Evolutionary conservation across 2,329 filamentous ascomycete species (phyloP).

Genomic region (Endothia cerciana): DNA sequence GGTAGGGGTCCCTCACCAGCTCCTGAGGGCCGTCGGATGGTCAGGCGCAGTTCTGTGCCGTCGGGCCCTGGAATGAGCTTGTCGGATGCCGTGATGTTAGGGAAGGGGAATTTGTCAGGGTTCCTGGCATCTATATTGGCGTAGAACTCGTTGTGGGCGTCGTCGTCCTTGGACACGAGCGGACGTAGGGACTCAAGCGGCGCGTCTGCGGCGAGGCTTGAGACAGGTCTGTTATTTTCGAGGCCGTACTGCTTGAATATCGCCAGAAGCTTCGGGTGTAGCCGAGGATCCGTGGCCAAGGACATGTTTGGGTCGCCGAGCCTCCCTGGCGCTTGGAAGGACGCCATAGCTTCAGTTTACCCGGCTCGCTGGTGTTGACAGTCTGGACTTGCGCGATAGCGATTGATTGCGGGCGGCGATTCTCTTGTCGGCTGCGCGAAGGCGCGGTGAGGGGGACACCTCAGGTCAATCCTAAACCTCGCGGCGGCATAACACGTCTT

Average conservation of each 20-base stretch:
- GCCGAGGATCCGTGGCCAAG: constrained; percentile 8
- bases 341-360: not conserved
- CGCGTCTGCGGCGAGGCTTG: not conserved
- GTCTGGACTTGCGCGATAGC: too few species aligned
- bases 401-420: too few species aligned
- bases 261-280: not conserved
- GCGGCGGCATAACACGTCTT: too few species aligned
- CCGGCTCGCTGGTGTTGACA: not conserved
- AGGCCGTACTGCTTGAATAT: not conserved
- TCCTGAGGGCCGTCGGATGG: not conserved
- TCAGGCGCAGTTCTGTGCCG: constrained; percentile 8
- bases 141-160: not conserved
- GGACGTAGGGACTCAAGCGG: not conserved
- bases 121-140: not conserved
- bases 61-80: constrained; percentile 5
- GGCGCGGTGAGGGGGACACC: too few species aligned
- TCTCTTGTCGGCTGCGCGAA: too few species aligned
- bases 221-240: not conserved
- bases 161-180: not conserved
- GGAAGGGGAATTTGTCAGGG: not conserved
- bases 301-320: constrained; percentile 10
- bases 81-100: not conserved
- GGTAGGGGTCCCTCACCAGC: not conserved
- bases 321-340: not conserved
- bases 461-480: too few species aligned